Base-by-base conservation (phyloP, 139 green algal species). In the Chlorella sp. region DNA sequence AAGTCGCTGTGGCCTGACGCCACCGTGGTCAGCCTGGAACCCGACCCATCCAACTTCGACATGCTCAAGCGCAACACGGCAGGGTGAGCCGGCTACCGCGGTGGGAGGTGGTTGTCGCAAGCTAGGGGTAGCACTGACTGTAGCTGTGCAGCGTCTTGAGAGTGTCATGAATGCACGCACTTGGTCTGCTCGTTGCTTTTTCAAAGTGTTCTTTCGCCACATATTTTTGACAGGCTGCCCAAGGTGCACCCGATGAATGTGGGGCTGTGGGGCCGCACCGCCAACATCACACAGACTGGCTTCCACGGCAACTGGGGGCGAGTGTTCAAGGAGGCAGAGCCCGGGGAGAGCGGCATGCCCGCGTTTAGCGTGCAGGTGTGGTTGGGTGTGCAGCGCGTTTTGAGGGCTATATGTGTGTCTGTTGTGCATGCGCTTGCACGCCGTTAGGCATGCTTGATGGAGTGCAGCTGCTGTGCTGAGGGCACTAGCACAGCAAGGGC, bases 1-100 rank as follows among this genome's bases (percentile, higher is more conserved):
- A 85, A 80, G 47, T 41, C 80, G 57, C 63, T 88, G 23, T 88
- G 75, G 44, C 84, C 84, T 6, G 65, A 88, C 55, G 76, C 84
- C 23, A 88, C 63, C 0, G 63, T 88, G 11, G 84, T 85, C 12
- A 57, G 38, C 34, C 30, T 88, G 39, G 84, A 88, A 47, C 84
- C 84, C 34, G 63, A 88, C 18, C 28, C 60, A n/a, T 21, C 18
- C 18, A 88, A 88, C 47, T 88, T 74, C 26, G 36, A 38, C 32
- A 73, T 79, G 60, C 63, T 85, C 15, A 34, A 88, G 39, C 32
- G n/a, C 25, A 88, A 88, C 78, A 88, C 84, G 0, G 67, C 44
- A 0, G 55, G 16, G 78, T 83, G 78, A 74, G 78, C 44, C 3
- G 3, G 17, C 20, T 47, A 26, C 72, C 44, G 44, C 25, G 44